Evolutionary conservation across 78 protist genomes (phyloP).

Genomic region (Dictyostelium capitatum): DNA sequence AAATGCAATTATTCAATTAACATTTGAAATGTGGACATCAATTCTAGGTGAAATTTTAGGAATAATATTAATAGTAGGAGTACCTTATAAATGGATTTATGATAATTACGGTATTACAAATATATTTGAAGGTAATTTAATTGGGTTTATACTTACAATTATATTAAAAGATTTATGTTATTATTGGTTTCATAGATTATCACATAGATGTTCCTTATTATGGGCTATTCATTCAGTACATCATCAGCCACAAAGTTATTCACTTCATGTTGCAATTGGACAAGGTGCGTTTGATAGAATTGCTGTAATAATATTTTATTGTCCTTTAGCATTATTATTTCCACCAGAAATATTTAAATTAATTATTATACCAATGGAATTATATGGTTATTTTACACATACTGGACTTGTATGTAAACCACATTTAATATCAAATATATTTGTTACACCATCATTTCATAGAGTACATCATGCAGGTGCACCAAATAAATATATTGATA

Average conservation of each 20-base stretch:
- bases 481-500: conserved; percentile 77
- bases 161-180: neutral
- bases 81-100: conserved; percentile 6
- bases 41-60: neutral
- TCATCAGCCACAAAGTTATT: conserved; percentile 2
- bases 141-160: neutral
- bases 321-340: conserved; percentile 71
- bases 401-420: conserved; percentile 25
- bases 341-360: conserved; percentile 76
- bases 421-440: conserved; percentile 38
- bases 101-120: neutral
- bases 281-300: conserved; percentile 44
- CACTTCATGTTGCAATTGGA: neutral
- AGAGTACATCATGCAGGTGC: conserved; percentile 86
- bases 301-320: conserved; percentile 43
- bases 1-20: conserved; percentile 2
- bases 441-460: conserved; percentile 85
- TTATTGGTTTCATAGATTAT: conserved; percentile 5
- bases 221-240: neutral
- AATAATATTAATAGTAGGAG: neutral
- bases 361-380: neutral
- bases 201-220: neutral
- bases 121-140: neutral
- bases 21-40: conserved; percentile 23
- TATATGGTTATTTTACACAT: conserved; percentile 83